These are phyloP conservation scores for Candida verbasci DNA, from an alignment of 805 yeast genomes.

Conservation along the genomic window DNA sequence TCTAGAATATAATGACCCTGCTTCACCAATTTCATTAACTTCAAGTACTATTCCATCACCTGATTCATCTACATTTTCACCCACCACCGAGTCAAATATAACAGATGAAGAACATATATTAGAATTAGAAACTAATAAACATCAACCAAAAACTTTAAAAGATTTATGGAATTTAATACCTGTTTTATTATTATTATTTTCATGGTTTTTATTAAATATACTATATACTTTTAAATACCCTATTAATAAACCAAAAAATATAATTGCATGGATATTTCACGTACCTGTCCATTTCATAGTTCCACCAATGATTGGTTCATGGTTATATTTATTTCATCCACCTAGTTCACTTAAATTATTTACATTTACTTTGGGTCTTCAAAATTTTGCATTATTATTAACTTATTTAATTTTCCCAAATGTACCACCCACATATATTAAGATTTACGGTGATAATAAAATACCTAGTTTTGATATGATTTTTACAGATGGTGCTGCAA, in stretches of 20 bases:
- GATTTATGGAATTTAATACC: conserved; percentile 25
- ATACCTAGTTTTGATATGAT: conserved; percentile 61
- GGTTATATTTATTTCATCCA: conserved; percentile 61
- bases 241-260: conserved; percentile 43
- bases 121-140: neutral
- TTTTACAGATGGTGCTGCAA: conserved; percentile 65
- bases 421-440: conserved; percentile 74
- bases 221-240: conserved; percentile 39
- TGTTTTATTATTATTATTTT: conserved; percentile 35
- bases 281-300: conserved; percentile 57
- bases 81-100: neutral
- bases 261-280: conserved; percentile 58
- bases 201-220: conserved; percentile 50
- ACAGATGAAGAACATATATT: conserved; percentile 2
- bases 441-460: conserved; percentile 53
- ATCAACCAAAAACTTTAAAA: conserved; percentile 11
- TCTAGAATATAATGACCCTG: neutral
- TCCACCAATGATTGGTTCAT: conserved; percentile 59
- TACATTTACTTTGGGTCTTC: conserved; percentile 52
- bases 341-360: conserved; percentile 59
- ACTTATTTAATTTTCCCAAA: conserved; percentile 64
- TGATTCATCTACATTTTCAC: conserved; percentile 1
- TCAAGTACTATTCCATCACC: neutral
- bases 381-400: conserved; percentile 54
- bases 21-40: neutral